These are phyloP conservation scores for Ramaria sp. DNA, from an alignment of 768 basidiomycete species.

Conservation along the genomic window DNA sequence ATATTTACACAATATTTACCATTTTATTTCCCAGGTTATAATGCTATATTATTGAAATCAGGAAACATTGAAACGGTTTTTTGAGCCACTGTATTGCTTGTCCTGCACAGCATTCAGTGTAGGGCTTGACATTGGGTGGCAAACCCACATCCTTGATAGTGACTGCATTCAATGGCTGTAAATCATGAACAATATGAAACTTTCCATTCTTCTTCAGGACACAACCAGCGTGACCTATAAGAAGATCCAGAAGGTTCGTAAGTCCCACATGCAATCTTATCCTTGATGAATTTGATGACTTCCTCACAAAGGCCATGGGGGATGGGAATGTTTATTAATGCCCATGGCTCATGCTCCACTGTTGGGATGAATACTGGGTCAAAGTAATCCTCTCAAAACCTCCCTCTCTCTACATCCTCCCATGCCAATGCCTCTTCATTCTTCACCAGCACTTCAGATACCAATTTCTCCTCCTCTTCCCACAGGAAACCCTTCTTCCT, in stretches of 20 bases:
- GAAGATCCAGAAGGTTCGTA: constrained; percentile 27
- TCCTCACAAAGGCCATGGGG: constrained; percentile 22
- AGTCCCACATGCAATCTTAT: constrained; percentile 25
- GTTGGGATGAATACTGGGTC: constrained; percentile 22
- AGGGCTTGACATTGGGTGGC: too few species aligned
- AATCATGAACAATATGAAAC: constrained; percentile 25
- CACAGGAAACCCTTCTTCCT: constrained; percentile 20
- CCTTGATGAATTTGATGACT: constrained; percentile 21
- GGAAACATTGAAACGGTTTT: too few species aligned
- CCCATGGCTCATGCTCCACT: constrained; percentile 28
- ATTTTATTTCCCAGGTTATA: too few species aligned
- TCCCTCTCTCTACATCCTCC: constrained; percentile 12
- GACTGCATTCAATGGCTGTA: constrained; percentile 29
- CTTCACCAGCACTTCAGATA: constrained; percentile 22
- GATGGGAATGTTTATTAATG: constrained; percentile 23
- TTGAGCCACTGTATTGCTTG: too few species aligned
- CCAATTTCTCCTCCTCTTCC: constrained; percentile 21
- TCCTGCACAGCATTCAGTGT: too few species aligned
- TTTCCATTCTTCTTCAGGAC: constrained; percentile 30
- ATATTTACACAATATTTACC: too few species aligned
- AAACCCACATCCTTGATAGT: constrained; percentile 28
- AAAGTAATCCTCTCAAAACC: constrained; percentile 19
- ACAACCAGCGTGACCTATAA: too few species aligned
- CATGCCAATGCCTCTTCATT: constrained; percentile 10
- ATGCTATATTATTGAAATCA: too few species aligned